Evolutionary conservation across 129 eudicot species (phyloP).

Genomic region (Chrysanthemum seticuspe): DNA sequence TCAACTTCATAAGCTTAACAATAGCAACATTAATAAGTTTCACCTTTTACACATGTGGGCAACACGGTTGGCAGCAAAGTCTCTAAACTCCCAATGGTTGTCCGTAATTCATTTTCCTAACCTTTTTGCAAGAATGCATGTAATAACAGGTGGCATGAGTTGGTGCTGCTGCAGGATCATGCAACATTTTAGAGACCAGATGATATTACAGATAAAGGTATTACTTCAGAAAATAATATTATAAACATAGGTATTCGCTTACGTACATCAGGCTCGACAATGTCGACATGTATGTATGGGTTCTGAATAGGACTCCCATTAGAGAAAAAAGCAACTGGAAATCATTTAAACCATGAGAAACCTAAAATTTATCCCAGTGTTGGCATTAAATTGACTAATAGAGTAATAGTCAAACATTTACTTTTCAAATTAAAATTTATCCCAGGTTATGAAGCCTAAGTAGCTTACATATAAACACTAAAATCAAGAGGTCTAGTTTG

Average conservation of each 20-base stretch:
- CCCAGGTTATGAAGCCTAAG: too few relatives aligned
- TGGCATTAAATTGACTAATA: too few relatives aligned
- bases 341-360: slow-evolving; percentile 59
- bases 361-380: slow-evolving; percentile 30
- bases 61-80: slow-evolving; percentile 29
- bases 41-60: slow-evolving; percentile 66
- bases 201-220: not conserved
- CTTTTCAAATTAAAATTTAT: too few relatives aligned
- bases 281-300: slow-evolving; percentile 60
- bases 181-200: too few relatives aligned
- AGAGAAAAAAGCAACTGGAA: slow-evolving; percentile 56
- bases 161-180: too few relatives aligned
- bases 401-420: too few relatives aligned
- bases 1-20: too few relatives aligned
- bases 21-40: slow-evolving; percentile 6
- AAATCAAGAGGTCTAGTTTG: not conserved
- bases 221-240: not conserved
- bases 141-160: too few relatives aligned
- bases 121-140: too few relatives aligned
- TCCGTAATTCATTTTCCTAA: too few relatives aligned
- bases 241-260: slow-evolving; percentile 21
- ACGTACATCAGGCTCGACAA: slow-evolving; percentile 41
- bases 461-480: too few relatives aligned
- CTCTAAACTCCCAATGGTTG: too few relatives aligned
- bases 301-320: slow-evolving; percentile 74